These are phyloP conservation scores for Epichloe hybrida DNA, from an alignment of 2,329 filamentous ascomycete genomes.

Conservation along the genomic window DNA sequence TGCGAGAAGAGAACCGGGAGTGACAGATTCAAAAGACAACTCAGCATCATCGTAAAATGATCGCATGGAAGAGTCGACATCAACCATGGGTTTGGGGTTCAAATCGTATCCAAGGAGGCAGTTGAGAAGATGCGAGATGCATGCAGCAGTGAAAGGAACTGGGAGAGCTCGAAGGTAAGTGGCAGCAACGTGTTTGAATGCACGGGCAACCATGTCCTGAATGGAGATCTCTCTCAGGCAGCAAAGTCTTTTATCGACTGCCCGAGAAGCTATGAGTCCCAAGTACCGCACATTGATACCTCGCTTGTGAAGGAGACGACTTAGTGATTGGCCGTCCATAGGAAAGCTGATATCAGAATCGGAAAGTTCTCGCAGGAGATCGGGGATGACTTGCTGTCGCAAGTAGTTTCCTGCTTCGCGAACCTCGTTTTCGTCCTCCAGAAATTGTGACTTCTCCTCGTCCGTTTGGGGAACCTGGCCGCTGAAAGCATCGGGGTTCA, in stretches of 20 bases:
- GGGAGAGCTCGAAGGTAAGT: slow-evolving; percentile 69
- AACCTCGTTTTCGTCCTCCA: slow-evolving; percentile 77
- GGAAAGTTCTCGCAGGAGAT: slow-evolving; percentile 71
- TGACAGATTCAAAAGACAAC: slow-evolving; percentile 66
- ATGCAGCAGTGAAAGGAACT: slow-evolving; percentile 64
- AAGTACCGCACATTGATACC: slow-evolving; percentile 95
- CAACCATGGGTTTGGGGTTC: slow-evolving; percentile 64
- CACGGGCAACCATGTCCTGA: slow-evolving; percentile 90
- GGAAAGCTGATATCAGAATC: slow-evolving; percentile 93
- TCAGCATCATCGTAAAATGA: slow-evolving; percentile 70
- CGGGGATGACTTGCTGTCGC: slow-evolving; percentile 64
- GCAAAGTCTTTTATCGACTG: slow-evolving; percentile 56
- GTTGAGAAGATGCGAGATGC: slow-evolving; percentile 79
- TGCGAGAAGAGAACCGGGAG: slow-evolving; percentile 54
- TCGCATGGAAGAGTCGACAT: slow-evolving; percentile 62
- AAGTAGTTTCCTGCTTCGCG: slow-evolving; percentile 71
- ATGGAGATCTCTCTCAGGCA: slow-evolving; percentile 65
- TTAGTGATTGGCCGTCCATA: slow-evolving; percentile 92
- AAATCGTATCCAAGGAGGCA: slow-evolving; percentile 70
- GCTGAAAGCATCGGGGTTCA: slow-evolving; percentile 94
- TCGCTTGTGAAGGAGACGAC: slow-evolving; percentile 81
- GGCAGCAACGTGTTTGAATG: slow-evolving; percentile 85
- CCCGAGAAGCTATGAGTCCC: slow-evolving; percentile 64
- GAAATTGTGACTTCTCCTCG: slow-evolving; percentile 74
- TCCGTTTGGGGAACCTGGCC: slow-evolving; percentile 83